A percentile compares a stretch with the other conserved stretches of the same genome.
Evolutionary conservation across 345 rosid species (phyloP).

Genomic region (Atalantia buxifolia): DNA sequence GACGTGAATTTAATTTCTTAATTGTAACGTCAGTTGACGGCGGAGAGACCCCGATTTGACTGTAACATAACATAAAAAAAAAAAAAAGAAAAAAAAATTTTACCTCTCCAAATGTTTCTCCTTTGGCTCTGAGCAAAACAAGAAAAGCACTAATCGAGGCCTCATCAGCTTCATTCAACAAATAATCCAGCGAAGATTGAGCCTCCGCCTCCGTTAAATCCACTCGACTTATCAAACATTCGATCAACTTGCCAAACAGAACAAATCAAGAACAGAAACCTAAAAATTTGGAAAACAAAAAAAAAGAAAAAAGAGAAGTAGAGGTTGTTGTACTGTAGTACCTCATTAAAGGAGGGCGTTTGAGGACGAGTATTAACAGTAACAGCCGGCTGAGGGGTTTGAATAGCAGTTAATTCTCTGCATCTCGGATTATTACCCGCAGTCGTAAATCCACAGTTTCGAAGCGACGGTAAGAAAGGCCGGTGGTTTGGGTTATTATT

Average conservation of each 20-base stretch:
- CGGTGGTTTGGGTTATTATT: neutral
- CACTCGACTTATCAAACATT: slow-evolving; percentile 55
- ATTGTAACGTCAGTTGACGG: neutral
- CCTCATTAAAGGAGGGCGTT: slow-evolving; percentile 47
- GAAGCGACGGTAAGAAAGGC: neutral
- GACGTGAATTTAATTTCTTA: neutral
- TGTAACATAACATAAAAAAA: no score
- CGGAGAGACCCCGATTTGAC: no score
- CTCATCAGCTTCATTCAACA: slow-evolving; percentile 63
- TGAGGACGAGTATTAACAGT: slow-evolving; percentile 26
- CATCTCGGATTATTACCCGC: neutral
- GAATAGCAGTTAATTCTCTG: neutral
- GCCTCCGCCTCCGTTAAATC: slow-evolving; percentile 78
- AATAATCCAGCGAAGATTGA: slow-evolving; percentile 60
- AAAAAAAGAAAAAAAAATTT: neutral
- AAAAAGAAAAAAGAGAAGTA: neutral
- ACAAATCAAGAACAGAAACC: neutral
- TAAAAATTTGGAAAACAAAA: neutral
- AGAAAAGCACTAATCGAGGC: slow-evolving; percentile 81
- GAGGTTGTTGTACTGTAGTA: neutral
- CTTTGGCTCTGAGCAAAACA: slow-evolving; percentile 87
- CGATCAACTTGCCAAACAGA: slow-evolving; percentile 52
- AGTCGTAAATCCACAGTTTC: neutral
- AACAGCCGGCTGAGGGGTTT: slow-evolving; percentile 31
- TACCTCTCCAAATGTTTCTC: slow-evolving; percentile 92